Percentiles rank a stretch among this genome's conserved stretches.
Conservation (phyloP, 331 rosid genomes). For the Acacia concinna region DNA sequence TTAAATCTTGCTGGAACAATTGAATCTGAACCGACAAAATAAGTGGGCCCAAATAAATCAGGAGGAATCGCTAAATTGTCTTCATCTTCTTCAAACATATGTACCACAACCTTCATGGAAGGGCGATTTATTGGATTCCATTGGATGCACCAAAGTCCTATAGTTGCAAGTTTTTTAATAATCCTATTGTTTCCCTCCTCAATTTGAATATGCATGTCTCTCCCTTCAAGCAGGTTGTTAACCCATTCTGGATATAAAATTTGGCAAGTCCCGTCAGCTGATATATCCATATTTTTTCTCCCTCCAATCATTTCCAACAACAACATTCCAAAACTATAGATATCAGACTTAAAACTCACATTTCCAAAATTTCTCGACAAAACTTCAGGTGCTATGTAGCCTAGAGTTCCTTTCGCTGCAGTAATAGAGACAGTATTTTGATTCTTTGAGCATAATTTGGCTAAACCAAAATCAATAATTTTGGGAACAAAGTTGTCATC, state of each 20-base stretch:
- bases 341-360: background rate
- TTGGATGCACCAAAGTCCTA: slow-evolving; percentile 12
- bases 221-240: background rate
- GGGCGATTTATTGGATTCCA: background rate
- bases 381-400: slow-evolving; percentile 11
- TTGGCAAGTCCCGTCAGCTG: background rate
- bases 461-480: slow-evolving; percentile 46
- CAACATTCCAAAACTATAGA: background rate
- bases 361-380: background rate
- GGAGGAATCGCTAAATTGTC: background rate
- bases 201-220: background rate
- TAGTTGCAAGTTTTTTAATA: slow-evolving; percentile 27
- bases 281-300: background rate
- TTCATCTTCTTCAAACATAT: background rate
- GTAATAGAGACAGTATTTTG: slow-evolving; percentile 32
- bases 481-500: slow-evolving; percentile 40
- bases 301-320: background rate
- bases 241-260: background rate
- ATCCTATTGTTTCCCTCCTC: background rate
- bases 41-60: slow-evolving; percentile 14
- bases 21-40: background rate
- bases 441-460: slow-evolving; percentile 27
- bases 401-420: slow-evolving; percentile 34
- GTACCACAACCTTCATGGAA: background rate
- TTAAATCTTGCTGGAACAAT: background rate